Base-by-base conservation (phyloP, 2,329 filamentous ascomycete genomes). In the Cladorrhinum sp. region DNA sequence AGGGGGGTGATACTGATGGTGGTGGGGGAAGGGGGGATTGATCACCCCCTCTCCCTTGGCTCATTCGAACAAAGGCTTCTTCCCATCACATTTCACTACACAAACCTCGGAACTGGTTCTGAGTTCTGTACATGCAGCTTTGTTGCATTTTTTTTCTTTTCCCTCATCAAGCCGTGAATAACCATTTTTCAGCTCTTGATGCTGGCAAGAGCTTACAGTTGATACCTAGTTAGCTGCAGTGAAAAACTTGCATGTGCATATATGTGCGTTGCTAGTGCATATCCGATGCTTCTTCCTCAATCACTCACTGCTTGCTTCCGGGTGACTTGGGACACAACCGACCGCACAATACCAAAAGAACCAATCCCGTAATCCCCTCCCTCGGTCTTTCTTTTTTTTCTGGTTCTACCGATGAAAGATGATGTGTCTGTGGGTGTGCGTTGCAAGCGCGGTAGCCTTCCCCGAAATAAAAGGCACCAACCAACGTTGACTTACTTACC, bases 401-500 rank as follows among this genome's bases (percentile, higher is more conserved):
- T 52, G 22, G 2, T 24, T 52, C 50, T 52, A n/a, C n/a, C n/a
- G n/a, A n/a, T n/a, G n/a, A n/a, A n/a, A n/a, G n/a, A n/a, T n/a
- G n/a, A n/a, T n/a, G n/a, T n/a, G n/a, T n/a, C n/a, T n/a, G 12
- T 32, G 27, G 27, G 12, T 32, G 36, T 45, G 18, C 41, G 20
- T 12, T 45, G 41, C 16, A 45, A 45, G 41, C 41, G 41, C 41
- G 41, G 20, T 18, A 45, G 18, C 50, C 50, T 51, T 51, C 24
- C 23, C 52, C 29, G 29, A 36, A 25, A 18, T 8, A 52, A 38
- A 53, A 41, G 16, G 13, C 6, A 55, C 52, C 52, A 55, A 41
- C 20, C 32, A 55, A 45, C 32, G 25, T n/a, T 55, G 12, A 25
- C 32, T 55, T 55, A 55, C 52, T 45, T 45, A 45, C 41, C 41